Base-by-base conservation (phyloP, 2,329 filamentous ascomycete genomes). In the Penicillium sp. region DNA sequence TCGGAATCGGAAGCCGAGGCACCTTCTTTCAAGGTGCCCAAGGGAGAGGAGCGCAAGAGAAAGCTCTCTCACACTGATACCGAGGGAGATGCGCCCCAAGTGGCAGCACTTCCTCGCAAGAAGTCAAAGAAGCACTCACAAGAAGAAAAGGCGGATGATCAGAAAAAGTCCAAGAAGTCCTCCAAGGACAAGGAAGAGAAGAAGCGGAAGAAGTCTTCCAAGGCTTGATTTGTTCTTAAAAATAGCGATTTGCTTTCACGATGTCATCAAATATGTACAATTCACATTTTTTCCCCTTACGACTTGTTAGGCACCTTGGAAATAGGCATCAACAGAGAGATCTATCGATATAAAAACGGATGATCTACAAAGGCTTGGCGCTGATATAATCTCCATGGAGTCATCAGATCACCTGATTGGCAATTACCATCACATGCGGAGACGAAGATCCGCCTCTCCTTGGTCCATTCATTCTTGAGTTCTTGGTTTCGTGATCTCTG, bases 141-240 rank as follows among this genome's bases (percentile, higher is more conserved):
- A 36, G 56, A 60, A 43, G 57, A 60, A 16, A 56, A 56, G 16
- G 24, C 24, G 24, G 62, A 43, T 16, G 49, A 52, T 38, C 60
- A 58, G 24, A 67, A 64, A 46, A 65, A 68, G 54, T 62, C 62
- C 10, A 66, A 68, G 57, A 74, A 71, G 52, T 63, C 64, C 43
- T 72, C 71, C 54, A 75, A 73, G 59, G 68, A 69, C 46, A 67
- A 70, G 51, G 70, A 75, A n/a, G 73, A 75, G 59, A 76, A 68
- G 67, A 71, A 70, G 68, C 69, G 58, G 52, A 75, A 71, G 66
- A 77, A 74, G 63, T 63, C 70, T 29, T 69, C 67, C 38, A 74
- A 74, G 56, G 66, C 65, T 60, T 68, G 61, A 66, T 57, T 53
- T 56, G 63, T 55, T 53, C 42, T 39, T 58, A 55, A 59, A 42